Conservation (phyloP, 768 basidiomycete genomes). For the Cystobasidium tubakii region DNA sequence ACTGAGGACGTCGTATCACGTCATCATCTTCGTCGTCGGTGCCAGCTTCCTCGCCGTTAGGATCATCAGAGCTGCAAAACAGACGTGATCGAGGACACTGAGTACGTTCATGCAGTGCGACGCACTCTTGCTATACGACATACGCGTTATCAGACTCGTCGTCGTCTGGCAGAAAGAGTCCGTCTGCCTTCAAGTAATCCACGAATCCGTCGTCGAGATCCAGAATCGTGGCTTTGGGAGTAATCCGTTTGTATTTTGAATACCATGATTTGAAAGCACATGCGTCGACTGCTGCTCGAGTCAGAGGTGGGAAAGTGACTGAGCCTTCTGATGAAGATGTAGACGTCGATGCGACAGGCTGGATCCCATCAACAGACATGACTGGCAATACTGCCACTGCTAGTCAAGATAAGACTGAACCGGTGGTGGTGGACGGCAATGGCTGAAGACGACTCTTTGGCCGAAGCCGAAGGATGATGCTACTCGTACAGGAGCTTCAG, state of each 20-base stretch:
- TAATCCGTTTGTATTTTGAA: conserved; percentile 59
- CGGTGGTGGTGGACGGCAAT: neutral
- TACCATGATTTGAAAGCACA: conserved; percentile 66
- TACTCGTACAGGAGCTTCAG: no score
- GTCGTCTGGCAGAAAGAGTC: conserved; percentile 73
- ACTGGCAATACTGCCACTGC: neutral
- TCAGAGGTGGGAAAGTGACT: conserved; percentile 37
- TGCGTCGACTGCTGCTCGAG: conserved; percentile 40
- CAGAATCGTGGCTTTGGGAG: conserved; percentile 69
- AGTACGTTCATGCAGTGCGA: no score
- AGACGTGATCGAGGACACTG: conserved; percentile 4
- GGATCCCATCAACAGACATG: neutral
- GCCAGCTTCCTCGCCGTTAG: conserved; percentile 60
- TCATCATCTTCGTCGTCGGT: conserved; percentile 54
- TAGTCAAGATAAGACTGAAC: neutral
- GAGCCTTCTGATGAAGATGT: neutral
- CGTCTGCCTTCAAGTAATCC: conserved; percentile 71
- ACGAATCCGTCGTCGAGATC: conserved; percentile 63
- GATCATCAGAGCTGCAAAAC: conserved; percentile 15
- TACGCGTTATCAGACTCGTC: neutral
- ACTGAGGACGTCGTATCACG: conserved; percentile 49
- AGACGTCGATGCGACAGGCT: neutral
- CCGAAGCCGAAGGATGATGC: no score
- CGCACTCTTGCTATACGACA: conserved; percentile 4
- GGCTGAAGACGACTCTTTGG: neutral